Base-by-base conservation (phyloP, 2,329 filamentous ascomycete species). In the Lasiodiplodia citricola region DNA sequence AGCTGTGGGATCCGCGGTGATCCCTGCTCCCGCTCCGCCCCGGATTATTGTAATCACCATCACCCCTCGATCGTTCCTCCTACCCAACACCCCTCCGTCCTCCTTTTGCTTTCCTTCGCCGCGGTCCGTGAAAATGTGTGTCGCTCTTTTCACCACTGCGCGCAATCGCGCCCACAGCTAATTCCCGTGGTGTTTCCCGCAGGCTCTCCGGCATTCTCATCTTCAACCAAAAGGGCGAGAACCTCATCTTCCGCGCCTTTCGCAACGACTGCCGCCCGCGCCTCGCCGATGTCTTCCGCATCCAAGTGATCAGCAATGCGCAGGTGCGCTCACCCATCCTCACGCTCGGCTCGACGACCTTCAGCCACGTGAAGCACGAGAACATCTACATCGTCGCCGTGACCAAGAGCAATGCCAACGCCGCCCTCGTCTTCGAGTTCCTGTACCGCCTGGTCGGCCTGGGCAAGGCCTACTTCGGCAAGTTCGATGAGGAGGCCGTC, bases 191-290 rank as follows among this genome's bases (percentile, higher is more conserved):
- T 25, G 21, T 37, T 13, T 23, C 35, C 28, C 60, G 77, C 72
- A 99, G 99, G 96, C 87, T 99, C 74, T 98, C 95, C 75, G 96
- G 96, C 70, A 95, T 99, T 77, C 90, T 99, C 74, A 91, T 99
- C 74, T 99, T 99, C 87, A 99, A 99, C 75, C 96, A 99, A 82
- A 99, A 99, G 84, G 96, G 96, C 83, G 96, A 99, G 85, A 97
- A 99, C 83, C 92, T 99, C 78, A 99, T 99, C 82, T 97, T 99
- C 85, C 93, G 96, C 78, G 94, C 96, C 76, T 99, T 99, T 83
- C 94, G 96, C 78, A 97, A 97, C 80, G 96, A 99, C 84, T 98
- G 96, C 83, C 93, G 96, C 68, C 96, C 96, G 67, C 93, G 96
- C 66, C 92, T 99, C 72, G 96, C 96, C 83, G 96, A 99, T 80